Evolutionary conservation across 139 green algal species (phyloP).

Genomic region (Ulvella scutata): DNA sequence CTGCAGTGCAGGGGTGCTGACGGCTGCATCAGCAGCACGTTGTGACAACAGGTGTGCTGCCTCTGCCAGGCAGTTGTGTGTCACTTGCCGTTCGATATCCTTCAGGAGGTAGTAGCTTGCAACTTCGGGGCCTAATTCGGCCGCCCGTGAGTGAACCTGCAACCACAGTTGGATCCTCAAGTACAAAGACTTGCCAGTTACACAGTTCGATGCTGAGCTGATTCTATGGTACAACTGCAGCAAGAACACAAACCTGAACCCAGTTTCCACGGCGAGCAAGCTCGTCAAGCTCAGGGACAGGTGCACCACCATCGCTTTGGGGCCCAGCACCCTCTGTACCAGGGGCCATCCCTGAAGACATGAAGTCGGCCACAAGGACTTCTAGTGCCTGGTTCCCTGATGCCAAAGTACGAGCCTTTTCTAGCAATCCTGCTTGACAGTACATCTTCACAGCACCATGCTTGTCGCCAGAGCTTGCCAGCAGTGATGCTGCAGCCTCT

Average conservation of each 20-base stretch:
- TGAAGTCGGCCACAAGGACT: not conserved
- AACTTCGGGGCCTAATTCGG: not conserved
- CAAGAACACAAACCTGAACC: not conserved
- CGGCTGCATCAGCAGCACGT: not conserved
- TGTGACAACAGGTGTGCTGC: not conserved
- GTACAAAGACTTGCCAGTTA: not conserved
- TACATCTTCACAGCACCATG: not conserved
- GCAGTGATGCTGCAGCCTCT: not conserved
- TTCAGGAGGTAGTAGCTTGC: slow-evolving; percentile 1
- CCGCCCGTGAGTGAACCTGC: not conserved
- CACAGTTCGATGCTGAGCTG: not conserved
- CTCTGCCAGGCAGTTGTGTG: not conserved
- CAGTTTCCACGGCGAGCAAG: not conserved
- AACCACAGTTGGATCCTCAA: not conserved
- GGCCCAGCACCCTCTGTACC: not conserved
- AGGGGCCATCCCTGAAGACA: not conserved
- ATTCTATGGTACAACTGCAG: not conserved
- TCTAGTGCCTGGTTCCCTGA: not conserved
- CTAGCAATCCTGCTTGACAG: not conserved
- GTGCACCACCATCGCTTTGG: not conserved
- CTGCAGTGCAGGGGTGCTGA: not conserved
- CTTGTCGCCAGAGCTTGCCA: not conserved
- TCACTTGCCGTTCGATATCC: not conserved
- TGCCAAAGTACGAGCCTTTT: not conserved
- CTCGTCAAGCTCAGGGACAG: not conserved